phyloP scores from a whole-genome alignment of 306 rosid species.

The Vicia faba region DNA sequence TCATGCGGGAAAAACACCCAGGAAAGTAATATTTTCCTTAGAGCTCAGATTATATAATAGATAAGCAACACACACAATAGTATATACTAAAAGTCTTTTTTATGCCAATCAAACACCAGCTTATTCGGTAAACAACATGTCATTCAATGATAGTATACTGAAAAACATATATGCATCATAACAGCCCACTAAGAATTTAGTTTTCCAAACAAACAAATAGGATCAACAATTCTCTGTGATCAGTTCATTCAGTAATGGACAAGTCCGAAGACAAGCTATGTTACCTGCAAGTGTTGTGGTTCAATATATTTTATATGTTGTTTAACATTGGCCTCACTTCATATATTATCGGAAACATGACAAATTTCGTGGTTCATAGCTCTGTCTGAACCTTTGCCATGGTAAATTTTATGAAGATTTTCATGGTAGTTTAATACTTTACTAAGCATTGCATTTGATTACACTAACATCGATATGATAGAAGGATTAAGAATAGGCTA shows the following conservation, averaged over 20 bases:
- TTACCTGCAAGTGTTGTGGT: constrained; percentile 93
- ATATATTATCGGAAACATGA: constrained; percentile 88
- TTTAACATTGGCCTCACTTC: constrained; percentile 92
- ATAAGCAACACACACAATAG: constrained; percentile 1
- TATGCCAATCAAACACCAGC: background rate
- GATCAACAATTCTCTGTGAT: constrained; percentile 27
- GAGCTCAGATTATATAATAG: constrained; percentile 11
- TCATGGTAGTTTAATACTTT: constrained; percentile 11
- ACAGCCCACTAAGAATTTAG: background rate
- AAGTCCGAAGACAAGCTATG: constrained; percentile 24
- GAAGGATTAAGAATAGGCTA: background rate
- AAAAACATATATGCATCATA: background rate
- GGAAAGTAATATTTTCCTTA: constrained; percentile 39
- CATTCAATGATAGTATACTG: background rate
- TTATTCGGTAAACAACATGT: background rate
- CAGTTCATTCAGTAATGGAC: constrained; percentile 28
- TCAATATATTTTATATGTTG: constrained; percentile 69
- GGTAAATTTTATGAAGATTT: background rate
- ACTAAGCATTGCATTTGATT: constrained; percentile 18
- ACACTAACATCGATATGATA: constrained; percentile 20
- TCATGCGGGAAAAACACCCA: constrained; percentile 92
- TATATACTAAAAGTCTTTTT: background rate
- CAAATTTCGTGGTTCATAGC: constrained; percentile 76
- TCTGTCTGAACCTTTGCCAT: no score
- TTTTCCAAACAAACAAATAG: constrained; percentile 11